These are phyloP conservation scores for Penicillium sp. DNA, from an alignment of 2,329 filamentous ascomycete genomes.

Conservation along the genomic window DNA sequence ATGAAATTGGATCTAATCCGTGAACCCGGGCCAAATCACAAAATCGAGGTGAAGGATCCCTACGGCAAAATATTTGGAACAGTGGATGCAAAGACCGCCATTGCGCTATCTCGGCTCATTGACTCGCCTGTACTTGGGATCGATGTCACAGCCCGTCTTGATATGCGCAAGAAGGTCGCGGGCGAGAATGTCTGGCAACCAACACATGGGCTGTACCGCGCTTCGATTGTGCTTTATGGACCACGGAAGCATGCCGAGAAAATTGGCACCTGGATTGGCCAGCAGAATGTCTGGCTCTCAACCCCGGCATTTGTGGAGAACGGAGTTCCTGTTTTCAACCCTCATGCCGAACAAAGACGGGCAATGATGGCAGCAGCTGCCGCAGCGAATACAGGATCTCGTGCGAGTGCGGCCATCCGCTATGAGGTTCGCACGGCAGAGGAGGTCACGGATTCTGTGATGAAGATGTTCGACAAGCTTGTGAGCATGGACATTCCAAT, in stretches of 20 bases:
- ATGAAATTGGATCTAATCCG: slow-evolving; percentile 68
- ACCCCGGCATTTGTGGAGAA: slow-evolving; percentile 60
- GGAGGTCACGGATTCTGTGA: slow-evolving; percentile 77
- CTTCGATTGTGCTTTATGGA: slow-evolving; percentile 75
- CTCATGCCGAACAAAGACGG: slow-evolving; percentile 54
- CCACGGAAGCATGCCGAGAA: slow-evolving; percentile 58
- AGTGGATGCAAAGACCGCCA: slow-evolving; percentile 63
- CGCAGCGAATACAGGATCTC: slow-evolving; percentile 16
- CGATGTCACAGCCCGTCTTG: slow-evolving; percentile 66
- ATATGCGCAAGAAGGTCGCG: slow-evolving; percentile 56
- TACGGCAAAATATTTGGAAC: slow-evolving; percentile 66
- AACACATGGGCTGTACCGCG: slow-evolving; percentile 55
- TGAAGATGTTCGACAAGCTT: slow-evolving; percentile 81
- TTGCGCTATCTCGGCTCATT: slow-evolving; percentile 65
- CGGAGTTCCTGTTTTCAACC: slow-evolving; percentile 69
- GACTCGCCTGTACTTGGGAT: slow-evolving; percentile 60
- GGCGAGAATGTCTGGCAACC: slow-evolving; percentile 60
- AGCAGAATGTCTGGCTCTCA: slow-evolving; percentile 61
- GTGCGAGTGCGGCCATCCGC: slow-evolving; percentile 20
- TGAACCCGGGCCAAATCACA: slow-evolving; percentile 47
- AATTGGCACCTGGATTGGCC: slow-evolving; percentile 63
- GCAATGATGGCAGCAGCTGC: slow-evolving; percentile 32
- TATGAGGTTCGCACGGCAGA: slow-evolving; percentile 63
- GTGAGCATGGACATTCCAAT: slow-evolving; percentile 68
- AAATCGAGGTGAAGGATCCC: slow-evolving; percentile 69